Evolutionary conservation across 345 rosid genomes (phyloP).

Genomic region (Citrus unshiu): DNA sequence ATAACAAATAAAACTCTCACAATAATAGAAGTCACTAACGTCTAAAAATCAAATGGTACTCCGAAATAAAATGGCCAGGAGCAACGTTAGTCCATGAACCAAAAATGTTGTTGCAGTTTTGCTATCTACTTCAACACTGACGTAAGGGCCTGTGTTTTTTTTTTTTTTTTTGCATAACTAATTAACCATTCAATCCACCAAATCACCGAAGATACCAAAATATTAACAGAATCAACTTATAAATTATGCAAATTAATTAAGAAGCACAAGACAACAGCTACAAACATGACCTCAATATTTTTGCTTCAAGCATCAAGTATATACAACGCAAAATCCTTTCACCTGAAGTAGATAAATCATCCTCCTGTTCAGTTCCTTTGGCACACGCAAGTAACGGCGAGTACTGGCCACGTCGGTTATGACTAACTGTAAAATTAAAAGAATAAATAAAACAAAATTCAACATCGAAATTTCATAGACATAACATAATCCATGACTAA

Average conservation of each 20-base stretch:
- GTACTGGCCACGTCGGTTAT: constrained; percentile 22
- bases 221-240: background rate
- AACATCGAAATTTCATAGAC: background rate
- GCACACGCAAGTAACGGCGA: constrained; percentile 35
- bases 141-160: background rate
- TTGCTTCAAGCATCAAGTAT: background rate
- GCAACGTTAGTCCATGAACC: background rate
- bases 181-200: background rate
- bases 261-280: background rate
- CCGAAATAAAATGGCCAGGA: background rate
- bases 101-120: background rate
- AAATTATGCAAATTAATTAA: no score
- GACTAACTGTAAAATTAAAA: constrained; percentile 28
- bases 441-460: no score
- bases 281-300: background rate
- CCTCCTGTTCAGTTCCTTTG: constrained; percentile 52
- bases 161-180: background rate
- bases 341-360: constrained; percentile 56
- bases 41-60: no score
- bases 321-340: constrained; percentile 1
- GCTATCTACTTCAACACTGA: background rate
- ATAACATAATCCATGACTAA: background rate
- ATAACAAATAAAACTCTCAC: background rate
- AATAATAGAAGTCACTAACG: no score
- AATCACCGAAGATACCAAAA: background rate